Evolutionary conservation across 1,284 basidiomycete species (phyloP), one percentile per base, ranked within the genome.

Genomic region (Amylostereum chailletii): DNA sequence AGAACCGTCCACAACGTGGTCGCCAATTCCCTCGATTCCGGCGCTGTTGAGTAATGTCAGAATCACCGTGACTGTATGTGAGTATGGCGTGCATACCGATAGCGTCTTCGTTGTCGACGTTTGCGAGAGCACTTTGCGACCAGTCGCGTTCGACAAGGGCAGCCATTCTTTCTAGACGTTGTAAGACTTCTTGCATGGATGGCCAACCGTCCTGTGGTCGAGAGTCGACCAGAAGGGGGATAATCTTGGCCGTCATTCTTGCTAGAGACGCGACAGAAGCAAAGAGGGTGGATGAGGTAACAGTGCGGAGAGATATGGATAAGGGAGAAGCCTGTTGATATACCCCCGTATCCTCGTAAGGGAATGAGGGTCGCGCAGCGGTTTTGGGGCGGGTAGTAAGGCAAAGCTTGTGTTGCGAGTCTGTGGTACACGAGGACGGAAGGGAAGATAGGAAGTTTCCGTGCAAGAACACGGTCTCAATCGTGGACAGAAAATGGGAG

Each of bases 1-100:
- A 88, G 70, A 29, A 75, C 69, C 4, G 67, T 68, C 86, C 85
- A 88, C 7, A 80, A 68, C 6, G 69, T 62, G 29, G 70, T 69
- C 1, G 70, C 62, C 8, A 77, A 51, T n/a, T 72, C 67, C 34
- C 69, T 71, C 0, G 72, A 69, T 26, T 71, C 69, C 11, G 67
- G 62, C 6, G 62, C 70, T 76, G 48, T 34, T 27, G 37, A 33
- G 34, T 36, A 47, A 5, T 26, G 34, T 55, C 51, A 55, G 29
- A 37, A 29, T 30, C 8, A 44, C 8, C 7, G 31, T 11, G 45
- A 47, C 29, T 4, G 43, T 47, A 48, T 46, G 42, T 19, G 51
- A 31, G 7, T 7, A 37, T 37, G 7, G 38, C 42, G 45, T 51
- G 62, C 68, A 48, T 58, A 80, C 77, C 59, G 49, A 77, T 44